A percentile compares a stretch with the other conserved stretches of the same genome.
Evolutionary conservation across 202 grass and related monocot genomes (phyloP).

Genomic region (Zoysia matrella): DNA sequence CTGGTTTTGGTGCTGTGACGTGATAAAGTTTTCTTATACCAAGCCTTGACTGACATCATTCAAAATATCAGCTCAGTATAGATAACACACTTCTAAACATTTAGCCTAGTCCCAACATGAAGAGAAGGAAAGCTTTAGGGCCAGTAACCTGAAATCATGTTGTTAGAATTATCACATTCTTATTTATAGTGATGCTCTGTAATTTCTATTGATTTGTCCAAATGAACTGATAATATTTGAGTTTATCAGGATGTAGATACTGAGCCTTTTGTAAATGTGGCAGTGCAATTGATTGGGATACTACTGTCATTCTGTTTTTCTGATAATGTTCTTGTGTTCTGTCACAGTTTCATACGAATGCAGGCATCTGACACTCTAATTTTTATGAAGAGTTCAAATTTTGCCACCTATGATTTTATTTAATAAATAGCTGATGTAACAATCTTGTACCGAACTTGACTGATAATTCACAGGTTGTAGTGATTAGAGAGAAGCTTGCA

Average conservation of each 20-base stretch:
- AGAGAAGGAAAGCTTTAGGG: not conserved
- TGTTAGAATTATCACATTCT: not conserved
- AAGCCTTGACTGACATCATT: too few relatives aligned
- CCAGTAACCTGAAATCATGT: not conserved
- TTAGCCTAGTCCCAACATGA: not conserved
- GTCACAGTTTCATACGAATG: not conserved
- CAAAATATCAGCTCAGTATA: too few relatives aligned
- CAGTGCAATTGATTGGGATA: not conserved
- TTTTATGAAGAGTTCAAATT: not conserved
- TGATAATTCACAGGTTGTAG: slow-evolving; percentile 63
- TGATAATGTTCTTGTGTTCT: not conserved
- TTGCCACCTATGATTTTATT: not conserved
- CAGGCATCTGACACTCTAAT: not conserved
- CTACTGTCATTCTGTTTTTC: too few relatives aligned
- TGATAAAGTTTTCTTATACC: too few relatives aligned
- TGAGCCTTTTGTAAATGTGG: not conserved
- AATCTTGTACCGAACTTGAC: not conserved
- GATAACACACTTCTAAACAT: not conserved
- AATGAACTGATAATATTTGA: not conserved
- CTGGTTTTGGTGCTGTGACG: too few relatives aligned
- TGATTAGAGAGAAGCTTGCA: slow-evolving; percentile 98
- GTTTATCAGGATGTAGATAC: too few relatives aligned
- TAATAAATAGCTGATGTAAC: not conserved
- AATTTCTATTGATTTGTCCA: not conserved
- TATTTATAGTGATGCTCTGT: not conserved